Percentiles rank a stretch among this genome's conserved stretches.
Evolutionary conservation across 1,284 basidiomycete genomes (phyloP).

Genomic region (Leccinum griseonigrum): DNA sequence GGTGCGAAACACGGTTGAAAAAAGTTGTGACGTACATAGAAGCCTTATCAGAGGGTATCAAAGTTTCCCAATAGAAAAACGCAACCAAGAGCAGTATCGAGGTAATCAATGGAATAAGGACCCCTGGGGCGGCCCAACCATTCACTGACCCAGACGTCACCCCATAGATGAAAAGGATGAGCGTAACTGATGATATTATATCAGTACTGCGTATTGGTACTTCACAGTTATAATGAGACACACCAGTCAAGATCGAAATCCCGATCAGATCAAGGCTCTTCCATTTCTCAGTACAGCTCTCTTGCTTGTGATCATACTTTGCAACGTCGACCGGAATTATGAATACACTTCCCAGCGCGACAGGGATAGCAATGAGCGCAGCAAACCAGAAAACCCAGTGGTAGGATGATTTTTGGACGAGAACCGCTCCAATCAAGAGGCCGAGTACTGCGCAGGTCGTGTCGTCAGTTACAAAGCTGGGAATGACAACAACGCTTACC

Average conservation of each 20-base stretch:
- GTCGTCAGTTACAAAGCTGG: not conserved
- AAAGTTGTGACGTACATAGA: slow-evolving; percentile 30
- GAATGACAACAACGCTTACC: slow-evolving; percentile 28
- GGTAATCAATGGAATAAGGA: slow-evolving; percentile 40
- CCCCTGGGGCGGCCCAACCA: slow-evolving; percentile 42
- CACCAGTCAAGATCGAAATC: slow-evolving; percentile 32
- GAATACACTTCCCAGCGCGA: slow-evolving; percentile 34
- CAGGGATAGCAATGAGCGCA: slow-evolving; percentile 37
- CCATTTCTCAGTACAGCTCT: slow-evolving; percentile 15
- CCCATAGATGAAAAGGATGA: slow-evolving; percentile 48
- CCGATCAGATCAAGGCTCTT: slow-evolving; percentile 33
- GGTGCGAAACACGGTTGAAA: not conserved
- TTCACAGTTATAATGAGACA: slow-evolving; percentile 22
- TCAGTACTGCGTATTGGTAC: slow-evolving; percentile 6
- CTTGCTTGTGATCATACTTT: not conserved
- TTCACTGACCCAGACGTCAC: slow-evolving; percentile 44
- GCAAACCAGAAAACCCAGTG: slow-evolving; percentile 48
- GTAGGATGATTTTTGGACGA: slow-evolving; percentile 40
- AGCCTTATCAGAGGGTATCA: slow-evolving; percentile 32
- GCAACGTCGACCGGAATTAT: slow-evolving; percentile 22
- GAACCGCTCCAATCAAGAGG: slow-evolving; percentile 34
- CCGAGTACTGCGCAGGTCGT: slow-evolving; percentile 30
- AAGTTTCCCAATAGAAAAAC: slow-evolving; percentile 43
- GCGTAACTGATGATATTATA: slow-evolving; percentile 21
- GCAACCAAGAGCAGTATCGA: slow-evolving; percentile 33